Evolutionary conservation across 345 rosid genomes (phyloP), one percentile per base, ranked within the genome.

Genomic region (Cardamine occulta): DNA sequence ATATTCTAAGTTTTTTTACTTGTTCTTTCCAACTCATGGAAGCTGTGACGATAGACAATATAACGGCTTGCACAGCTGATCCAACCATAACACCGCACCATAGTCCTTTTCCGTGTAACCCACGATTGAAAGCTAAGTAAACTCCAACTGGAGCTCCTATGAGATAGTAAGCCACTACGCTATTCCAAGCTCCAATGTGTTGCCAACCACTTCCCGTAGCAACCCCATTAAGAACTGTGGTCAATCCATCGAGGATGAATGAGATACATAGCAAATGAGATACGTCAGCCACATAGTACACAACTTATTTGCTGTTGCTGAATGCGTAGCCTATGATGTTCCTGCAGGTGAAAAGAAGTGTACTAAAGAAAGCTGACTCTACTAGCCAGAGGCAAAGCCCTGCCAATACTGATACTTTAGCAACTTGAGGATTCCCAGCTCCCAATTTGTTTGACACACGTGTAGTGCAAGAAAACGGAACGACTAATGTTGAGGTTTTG

Each of bases 141-240:
- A 75, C 26, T 26, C 82, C 85, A 5, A 74, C 82, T 4, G 87
- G 87, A 73, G 76, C 63, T 10, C 86, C 86, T 34, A 65, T 35
- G 0, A 83, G 55, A 45, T 83, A 83, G 14, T 73, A 52, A 52
- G 86, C 75, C 0, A 53, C 82, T 2, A 80, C 51, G 47, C 67
- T 83, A 11, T 70, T 70, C 23, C 34, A 77, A 42, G 82, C 86
- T 35, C 86, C 84, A 23, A 80, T 65, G 6, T 80, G 61, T 54
- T 83, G 82, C 84, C 82, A 80, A 3, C 84, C 86, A 78, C 84
- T 66, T 29, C 84, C 86, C 35, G 82, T 78, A 24, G 82, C 84
- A 63, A 80, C 80, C 6, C 85, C 84, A 55, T 64, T 49, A 12
- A 81, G 73, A 23, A 77, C 59, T 12, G 26, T 69, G 1, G 67